Evolutionary conservation across 2,329 filamentous ascomycete species (phyloP).

Genomic region (Talaromyces sp.): DNA sequence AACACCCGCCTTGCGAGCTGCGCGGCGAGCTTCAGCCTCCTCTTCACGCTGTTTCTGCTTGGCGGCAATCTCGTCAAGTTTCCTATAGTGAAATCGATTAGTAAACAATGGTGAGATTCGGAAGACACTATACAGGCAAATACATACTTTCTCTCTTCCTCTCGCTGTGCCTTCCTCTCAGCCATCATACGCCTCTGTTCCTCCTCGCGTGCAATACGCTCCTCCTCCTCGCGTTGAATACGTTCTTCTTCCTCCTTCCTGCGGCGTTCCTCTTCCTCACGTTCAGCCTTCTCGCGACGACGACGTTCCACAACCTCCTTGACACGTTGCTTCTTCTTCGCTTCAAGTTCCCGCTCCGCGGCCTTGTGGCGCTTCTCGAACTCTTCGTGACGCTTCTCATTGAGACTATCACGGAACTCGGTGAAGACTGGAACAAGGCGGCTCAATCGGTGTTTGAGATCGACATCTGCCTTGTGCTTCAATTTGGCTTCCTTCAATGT

Average conservation of each 20-base stretch:
- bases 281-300: slow-evolving; percentile 75
- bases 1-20: slow-evolving; percentile 54
- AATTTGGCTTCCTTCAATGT: slow-evolving; percentile 73
- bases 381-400: slow-evolving; percentile 83
- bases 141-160: slow-evolving; percentile 55
- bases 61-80: slow-evolving; percentile 57
- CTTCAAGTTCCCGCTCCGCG: slow-evolving; percentile 88
- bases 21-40: slow-evolving; percentile 73
- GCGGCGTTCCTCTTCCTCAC: slow-evolving; percentile 74
- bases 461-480: slow-evolving; percentile 88
- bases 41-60: slow-evolving; percentile 78
- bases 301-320: slow-evolving; percentile 82
- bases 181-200: slow-evolving; percentile 68
- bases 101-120: not conserved
- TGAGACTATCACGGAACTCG: slow-evolving; percentile 72
- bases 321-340: slow-evolving; percentile 79
- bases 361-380: slow-evolving; percentile 91
- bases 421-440: slow-evolving; percentile 82
- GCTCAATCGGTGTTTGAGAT: slow-evolving; percentile 86
- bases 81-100: slow-evolving; percentile 44
- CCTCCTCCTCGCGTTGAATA: slow-evolving; percentile 73
- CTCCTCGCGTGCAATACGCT: slow-evolving; percentile 73
- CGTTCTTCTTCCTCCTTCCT: slow-evolving; percentile 82
- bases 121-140: not conserved
- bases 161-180: slow-evolving; percentile 61